Conservation (phyloP, 495 filamentous ascomycete species). For the Glonium stellatum region DNA sequence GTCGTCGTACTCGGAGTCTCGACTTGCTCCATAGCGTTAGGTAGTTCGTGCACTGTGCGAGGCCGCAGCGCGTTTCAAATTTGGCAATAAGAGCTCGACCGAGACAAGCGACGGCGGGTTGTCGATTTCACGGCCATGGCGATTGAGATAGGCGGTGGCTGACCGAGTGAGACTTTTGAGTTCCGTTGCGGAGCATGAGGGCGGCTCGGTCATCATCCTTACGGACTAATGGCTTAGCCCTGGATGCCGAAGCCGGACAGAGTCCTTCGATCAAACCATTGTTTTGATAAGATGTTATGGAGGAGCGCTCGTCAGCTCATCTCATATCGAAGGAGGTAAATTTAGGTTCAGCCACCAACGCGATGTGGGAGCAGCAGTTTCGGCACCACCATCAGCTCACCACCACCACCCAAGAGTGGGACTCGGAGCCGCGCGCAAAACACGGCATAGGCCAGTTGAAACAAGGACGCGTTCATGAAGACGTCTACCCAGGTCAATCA, state of each 20-base stretch:
- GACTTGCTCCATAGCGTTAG: constrained; percentile 1
- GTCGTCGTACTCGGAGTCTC: background rate
- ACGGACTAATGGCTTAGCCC: no score
- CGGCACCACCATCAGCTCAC: constrained; percentile 9
- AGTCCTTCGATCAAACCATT: no score
- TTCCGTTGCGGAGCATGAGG: background rate
- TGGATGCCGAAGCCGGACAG: no score
- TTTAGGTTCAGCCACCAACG: constrained; percentile 20
- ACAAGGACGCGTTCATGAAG: background rate
- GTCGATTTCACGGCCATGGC: background rate
- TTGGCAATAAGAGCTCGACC: background rate
- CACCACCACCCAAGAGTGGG: constrained; percentile 1
- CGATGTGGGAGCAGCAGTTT: constrained; percentile 9
- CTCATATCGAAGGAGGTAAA: constrained; percentile 10
- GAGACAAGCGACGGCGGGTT: background rate
- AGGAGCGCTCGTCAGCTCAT: background rate
- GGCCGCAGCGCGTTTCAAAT: background rate
- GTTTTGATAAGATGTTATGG: no score
- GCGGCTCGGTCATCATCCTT: background rate
- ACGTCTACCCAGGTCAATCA: background rate
- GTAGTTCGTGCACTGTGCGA: background rate
- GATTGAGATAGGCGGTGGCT: background rate
- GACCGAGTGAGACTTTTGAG: background rate
- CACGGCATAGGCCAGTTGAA: background rate
- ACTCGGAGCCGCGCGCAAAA: constrained; percentile 2